Evolutionary conservation across 2,329 filamentous ascomycete species (phyloP).

Genomic region (Biscogniauxia mediterranea): DNA sequence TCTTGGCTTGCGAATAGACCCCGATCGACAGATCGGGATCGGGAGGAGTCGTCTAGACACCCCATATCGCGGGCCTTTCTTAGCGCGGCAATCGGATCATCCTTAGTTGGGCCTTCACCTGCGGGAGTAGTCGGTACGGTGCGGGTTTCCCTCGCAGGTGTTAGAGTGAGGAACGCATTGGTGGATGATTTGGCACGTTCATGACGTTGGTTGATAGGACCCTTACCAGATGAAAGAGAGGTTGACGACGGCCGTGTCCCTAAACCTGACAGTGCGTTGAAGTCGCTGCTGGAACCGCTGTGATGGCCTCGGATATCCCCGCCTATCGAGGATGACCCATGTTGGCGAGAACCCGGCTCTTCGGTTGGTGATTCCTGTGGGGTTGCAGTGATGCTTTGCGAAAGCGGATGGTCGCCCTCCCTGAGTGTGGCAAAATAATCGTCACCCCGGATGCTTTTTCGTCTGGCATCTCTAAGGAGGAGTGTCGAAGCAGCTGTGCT

Average conservation of each 20-base stretch:
- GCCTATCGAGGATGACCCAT: constrained; percentile 40
- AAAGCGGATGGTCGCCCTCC: constrained; percentile 66
- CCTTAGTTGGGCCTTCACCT: constrained; percentile 31
- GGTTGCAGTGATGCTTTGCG: constrained; percentile 71
- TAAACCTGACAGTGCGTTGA: constrained; percentile 37
- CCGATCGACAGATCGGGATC: constrained; percentile 64
- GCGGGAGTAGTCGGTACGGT: constrained; percentile 39
- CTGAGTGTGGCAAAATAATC: constrained; percentile 50
- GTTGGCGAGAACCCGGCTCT: constrained; percentile 34
- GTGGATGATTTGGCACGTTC: constrained; percentile 44
- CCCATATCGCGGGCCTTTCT: constrained; percentile 42
- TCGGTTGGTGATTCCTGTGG: constrained; percentile 50
- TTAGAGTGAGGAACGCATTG: constrained; percentile 45
- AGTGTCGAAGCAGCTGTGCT: constrained; percentile 49
- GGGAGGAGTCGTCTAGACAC: constrained; percentile 44
- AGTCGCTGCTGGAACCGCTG: constrained; percentile 35
- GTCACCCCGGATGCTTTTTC: constrained; percentile 54
- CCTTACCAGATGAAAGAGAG: constrained; percentile 29
- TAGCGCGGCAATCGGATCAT: constrained; percentile 43
- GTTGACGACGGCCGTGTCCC: constrained; percentile 32
- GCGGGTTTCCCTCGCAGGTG: constrained; percentile 34
- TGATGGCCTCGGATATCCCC: constrained; percentile 34
- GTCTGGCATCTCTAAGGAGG: constrained; percentile 51
- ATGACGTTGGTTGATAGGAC: constrained; percentile 39
- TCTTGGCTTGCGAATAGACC: constrained; percentile 58